phyloP scores from a whole-genome alignment of 2,329 filamentous ascomycete genomes.

The Sporothrix schenckii region DNA sequence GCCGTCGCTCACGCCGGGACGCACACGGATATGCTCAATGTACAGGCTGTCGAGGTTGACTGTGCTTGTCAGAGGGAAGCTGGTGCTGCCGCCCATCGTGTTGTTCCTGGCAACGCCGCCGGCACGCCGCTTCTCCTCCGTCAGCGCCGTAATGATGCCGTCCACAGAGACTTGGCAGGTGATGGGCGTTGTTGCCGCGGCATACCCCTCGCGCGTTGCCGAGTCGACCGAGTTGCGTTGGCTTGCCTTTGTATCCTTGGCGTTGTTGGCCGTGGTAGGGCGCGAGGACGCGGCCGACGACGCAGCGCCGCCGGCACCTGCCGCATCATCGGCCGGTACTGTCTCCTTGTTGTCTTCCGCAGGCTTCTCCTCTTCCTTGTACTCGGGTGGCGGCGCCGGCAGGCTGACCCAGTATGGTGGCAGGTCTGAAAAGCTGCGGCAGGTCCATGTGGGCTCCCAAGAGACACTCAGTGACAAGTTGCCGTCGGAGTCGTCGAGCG shows the following conservation, averaged over 20 bases:
- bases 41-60: conserved; percentile 47
- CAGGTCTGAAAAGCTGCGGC: conserved; percentile 54
- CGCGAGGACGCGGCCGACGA: conserved; percentile 10
- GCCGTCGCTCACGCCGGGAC: conserved; percentile 44
- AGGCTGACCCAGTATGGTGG: conserved; percentile 64
- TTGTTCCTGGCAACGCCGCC: conserved; percentile 31
- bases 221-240: conserved; percentile 42
- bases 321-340: not conserved
- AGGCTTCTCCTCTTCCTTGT: conserved; percentile 26
- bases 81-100: conserved; percentile 32
- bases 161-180: conserved; percentile 55
- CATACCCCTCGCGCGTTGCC: conserved; percentile 37
- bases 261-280: not conserved
- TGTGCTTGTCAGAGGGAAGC: conserved; percentile 35
- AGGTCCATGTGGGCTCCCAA: conserved; percentile 61
- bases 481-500: conserved; percentile 63
- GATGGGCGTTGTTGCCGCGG: conserved; percentile 43
- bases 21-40: conserved; percentile 52
- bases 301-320: not conserved
- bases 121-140: conserved; percentile 41
- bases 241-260: conserved; percentile 9
- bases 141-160: conserved; percentile 52
- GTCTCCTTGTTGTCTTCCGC: conserved; percentile 17
- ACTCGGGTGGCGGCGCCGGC: conserved; percentile 42
- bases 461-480: conserved; percentile 59